Conservation (phyloP, 164 flowering plant species). For the grape (Vitis vinifera) region DNA sequence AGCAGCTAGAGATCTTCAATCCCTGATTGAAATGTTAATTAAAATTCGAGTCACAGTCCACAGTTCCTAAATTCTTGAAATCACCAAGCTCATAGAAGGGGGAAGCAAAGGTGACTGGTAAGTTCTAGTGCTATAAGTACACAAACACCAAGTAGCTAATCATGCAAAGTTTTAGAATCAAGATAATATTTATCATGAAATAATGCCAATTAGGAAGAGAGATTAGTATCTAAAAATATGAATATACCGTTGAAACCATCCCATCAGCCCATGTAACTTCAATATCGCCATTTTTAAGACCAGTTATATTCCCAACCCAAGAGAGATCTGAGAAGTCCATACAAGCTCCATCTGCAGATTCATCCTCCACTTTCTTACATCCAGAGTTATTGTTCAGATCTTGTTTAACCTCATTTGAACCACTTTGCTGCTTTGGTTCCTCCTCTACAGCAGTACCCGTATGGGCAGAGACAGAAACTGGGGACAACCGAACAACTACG, state of each 20-base stretch:
- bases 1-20: background rate
- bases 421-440: slow-evolving; percentile 24
- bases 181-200: background rate
- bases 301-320: slow-evolving; percentile 96
- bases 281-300: slow-evolving; percentile 91
- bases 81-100: background rate
- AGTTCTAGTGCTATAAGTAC: background rate
- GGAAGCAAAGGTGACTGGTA: background rate
- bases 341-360: slow-evolving; percentile 28
- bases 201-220: background rate
- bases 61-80: too few relatives aligned
- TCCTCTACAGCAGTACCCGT: slow-evolving; percentile 21
- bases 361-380: slow-evolving; percentile 24
- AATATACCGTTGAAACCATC: slow-evolving; percentile 85
- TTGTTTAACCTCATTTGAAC: slow-evolving; percentile 18
- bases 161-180: background rate
- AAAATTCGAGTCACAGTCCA: too few relatives aligned
- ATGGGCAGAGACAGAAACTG: slow-evolving; percentile 46
- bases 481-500: slow-evolving; percentile 82
- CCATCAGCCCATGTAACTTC: slow-evolving; percentile 99
- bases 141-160: background rate
- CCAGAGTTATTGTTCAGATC: slow-evolving; percentile 25
- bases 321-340: slow-evolving; percentile 65
- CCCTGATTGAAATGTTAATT: background rate
- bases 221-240: background rate